Evolutionary conservation across 1,284 basidiomycete genomes (phyloP).

Genomic region (Schizopora paradoxa): DNA sequence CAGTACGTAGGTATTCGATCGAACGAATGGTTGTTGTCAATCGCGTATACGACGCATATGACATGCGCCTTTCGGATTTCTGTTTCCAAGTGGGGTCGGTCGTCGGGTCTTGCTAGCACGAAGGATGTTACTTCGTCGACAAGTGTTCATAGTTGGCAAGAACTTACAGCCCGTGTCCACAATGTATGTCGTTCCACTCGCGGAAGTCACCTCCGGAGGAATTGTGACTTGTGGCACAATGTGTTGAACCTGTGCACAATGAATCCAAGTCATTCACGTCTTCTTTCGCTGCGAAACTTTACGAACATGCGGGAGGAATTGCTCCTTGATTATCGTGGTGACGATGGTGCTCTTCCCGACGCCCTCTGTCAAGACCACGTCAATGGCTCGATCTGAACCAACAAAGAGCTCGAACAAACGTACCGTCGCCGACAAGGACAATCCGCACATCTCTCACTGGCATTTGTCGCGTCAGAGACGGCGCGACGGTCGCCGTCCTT

Average conservation of each 20-base stretch:
- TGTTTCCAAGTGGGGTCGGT: constrained; percentile 84
- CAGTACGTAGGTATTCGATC: constrained; percentile 98
- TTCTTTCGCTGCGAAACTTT: constrained; percentile 12
- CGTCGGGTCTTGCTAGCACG: constrained; percentile 64
- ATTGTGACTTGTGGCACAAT: constrained; percentile 94
- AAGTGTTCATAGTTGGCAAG: constrained; percentile 9
- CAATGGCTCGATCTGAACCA: neutral
- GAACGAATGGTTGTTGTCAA: constrained; percentile 93
- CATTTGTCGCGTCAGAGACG: constrained; percentile 3
- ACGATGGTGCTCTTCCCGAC: constrained; percentile 95
- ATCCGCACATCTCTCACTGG: constrained; percentile 19
- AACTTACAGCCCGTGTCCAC: constrained; percentile 87
- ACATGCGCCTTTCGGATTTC: constrained; percentile 97
- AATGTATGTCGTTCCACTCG: constrained; percentile 94
- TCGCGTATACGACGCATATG: constrained; percentile 95
- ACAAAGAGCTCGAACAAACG: neutral
- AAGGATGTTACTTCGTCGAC: constrained; percentile 19
- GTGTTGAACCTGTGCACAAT: constrained; percentile 68
- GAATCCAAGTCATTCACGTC: no score
- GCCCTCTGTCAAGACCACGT: constrained; percentile 52
- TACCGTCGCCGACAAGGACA: constrained; percentile 19
- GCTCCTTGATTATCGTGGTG: constrained; percentile 93
- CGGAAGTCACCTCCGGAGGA: constrained; percentile 91
- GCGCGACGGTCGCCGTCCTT: no score
- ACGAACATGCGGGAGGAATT: constrained; percentile 82